These are phyloP conservation scores for Cetraspora pellucida DNA, from an alignment of 192 early-diverging fungal genomes.

Conservation along the genomic window DNA sequence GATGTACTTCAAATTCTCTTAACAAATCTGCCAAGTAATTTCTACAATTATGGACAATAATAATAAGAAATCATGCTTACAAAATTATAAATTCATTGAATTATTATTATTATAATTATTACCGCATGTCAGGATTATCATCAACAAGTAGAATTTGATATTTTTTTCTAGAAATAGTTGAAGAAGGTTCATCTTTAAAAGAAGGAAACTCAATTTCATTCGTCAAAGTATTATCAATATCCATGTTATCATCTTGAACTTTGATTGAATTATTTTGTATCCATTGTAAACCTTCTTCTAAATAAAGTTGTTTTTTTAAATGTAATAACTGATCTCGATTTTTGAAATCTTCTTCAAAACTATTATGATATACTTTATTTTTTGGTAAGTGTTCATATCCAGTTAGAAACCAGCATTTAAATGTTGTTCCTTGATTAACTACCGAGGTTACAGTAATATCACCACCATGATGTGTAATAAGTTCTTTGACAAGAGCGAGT, in stretches of 20 bases:
- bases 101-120: not conserved
- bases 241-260: too few species aligned
- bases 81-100: not conserved
- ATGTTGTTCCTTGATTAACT: slow-evolving; percentile 52
- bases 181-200: too few species aligned
- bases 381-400: slow-evolving; percentile 51
- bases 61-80: too few species aligned
- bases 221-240: too few species aligned
- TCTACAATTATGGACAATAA: not conserved
- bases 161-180: not conserved
- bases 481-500: slow-evolving; percentile 43
- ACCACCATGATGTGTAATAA: slow-evolving; percentile 58
- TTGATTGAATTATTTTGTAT: slow-evolving; percentile 13
- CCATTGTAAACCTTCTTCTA: slow-evolving; percentile 40
- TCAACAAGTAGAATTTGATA: slow-evolving; percentile 43
- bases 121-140: slow-evolving; percentile 51
- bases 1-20: slow-evolving; percentile 39
- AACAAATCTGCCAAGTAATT: slow-evolving; percentile 40
- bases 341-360: not conserved
- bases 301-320: slow-evolving; percentile 37
- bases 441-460: slow-evolving; percentile 42
- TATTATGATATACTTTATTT: slow-evolving; percentile 38
- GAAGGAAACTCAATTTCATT: too few species aligned
- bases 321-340: not conserved
- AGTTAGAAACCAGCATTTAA: slow-evolving; percentile 51